These are phyloP conservation scores for Kokia cookei DNA, from an alignment of 441 rosid species.

Conservation along the genomic window DNA sequence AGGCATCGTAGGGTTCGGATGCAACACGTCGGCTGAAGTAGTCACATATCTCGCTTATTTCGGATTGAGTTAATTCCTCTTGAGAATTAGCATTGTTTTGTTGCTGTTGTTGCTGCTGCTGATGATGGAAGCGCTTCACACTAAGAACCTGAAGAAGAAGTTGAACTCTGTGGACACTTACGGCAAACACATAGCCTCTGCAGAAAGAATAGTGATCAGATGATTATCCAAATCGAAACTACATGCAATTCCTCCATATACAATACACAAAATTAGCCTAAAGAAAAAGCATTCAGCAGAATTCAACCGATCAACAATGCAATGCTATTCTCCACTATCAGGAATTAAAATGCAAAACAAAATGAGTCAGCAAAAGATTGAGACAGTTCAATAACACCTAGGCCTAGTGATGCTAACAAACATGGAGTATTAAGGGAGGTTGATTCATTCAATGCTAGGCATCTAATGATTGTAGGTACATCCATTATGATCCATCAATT, in stretches of 20 bases:
- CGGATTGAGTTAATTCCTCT: slow-evolving; percentile 81
- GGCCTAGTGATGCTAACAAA: neutral
- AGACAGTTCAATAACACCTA: neutral
- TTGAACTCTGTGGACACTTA: slow-evolving; percentile 94
- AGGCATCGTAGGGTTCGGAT: slow-evolving; percentile 99
- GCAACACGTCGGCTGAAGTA: slow-evolving; percentile 98
- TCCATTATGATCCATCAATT: neutral
- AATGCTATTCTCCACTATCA: neutral
- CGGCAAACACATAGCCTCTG: slow-evolving; percentile 97
- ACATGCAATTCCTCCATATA: neutral
- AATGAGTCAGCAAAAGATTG: neutral
- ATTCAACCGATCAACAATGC: neutral
- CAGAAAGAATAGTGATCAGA: slow-evolving; percentile 19
- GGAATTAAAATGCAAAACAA: neutral
- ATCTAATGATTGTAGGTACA: neutral
- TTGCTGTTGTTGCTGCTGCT: slow-evolving; percentile 68
- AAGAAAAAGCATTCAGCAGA: neutral
- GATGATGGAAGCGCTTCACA: slow-evolving; percentile 90
- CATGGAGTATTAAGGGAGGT: neutral
- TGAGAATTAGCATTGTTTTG: slow-evolving; percentile 55
- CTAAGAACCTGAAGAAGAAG: slow-evolving; percentile 98
- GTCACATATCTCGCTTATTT: slow-evolving; percentile 93
- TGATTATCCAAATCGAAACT: neutral
- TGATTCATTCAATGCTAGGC: neutral
- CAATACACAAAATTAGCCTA: neutral